phyloP scores from a whole-genome alignment of 352 stramenopile genomes.

The Pythium myriotylum region DNA sequence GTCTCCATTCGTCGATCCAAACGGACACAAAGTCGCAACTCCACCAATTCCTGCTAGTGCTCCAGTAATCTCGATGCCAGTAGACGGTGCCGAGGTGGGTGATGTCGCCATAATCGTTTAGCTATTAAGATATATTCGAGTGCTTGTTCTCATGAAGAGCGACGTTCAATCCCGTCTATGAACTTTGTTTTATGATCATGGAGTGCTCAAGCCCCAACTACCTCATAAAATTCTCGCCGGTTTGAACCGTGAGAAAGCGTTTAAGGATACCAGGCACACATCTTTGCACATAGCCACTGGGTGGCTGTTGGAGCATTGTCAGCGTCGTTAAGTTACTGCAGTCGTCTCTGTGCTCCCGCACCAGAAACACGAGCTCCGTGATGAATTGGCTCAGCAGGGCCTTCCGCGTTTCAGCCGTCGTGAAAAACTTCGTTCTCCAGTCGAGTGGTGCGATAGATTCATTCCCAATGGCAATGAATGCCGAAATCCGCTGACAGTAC shows the following conservation, averaged over 20 bases:
- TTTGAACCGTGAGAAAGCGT: constrained; percentile 29
- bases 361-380: constrained; percentile 27
- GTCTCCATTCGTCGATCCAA: background rate
- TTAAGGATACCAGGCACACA: constrained; percentile 25
- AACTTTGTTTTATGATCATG: too few species aligned
- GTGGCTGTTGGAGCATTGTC: constrained; percentile 6
- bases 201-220: background rate
- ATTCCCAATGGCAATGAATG: constrained; percentile 36
- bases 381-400: constrained; percentile 29
- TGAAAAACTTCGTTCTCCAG: constrained; percentile 27
- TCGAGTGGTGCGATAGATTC: constrained; percentile 10
- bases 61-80: too few species aligned
- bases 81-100: too few species aligned
- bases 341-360: constrained; percentile 10
- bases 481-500: constrained; percentile 32
- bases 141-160: too few species aligned
- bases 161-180: too few species aligned
- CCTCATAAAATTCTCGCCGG: constrained; percentile 30
- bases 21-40: background rate
- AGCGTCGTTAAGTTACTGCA: constrained; percentile 22
- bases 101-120: too few species aligned
- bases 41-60: background rate
- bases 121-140: too few species aligned
- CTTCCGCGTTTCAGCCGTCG: constrained; percentile 29
- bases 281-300: constrained; percentile 10